Percentiles rank a stretch among this genome's conserved stretches.
Evolutionary conservation across 2,329 filamentous ascomycete species (phyloP).

Genomic region (Colletotrichum sp.): DNA sequence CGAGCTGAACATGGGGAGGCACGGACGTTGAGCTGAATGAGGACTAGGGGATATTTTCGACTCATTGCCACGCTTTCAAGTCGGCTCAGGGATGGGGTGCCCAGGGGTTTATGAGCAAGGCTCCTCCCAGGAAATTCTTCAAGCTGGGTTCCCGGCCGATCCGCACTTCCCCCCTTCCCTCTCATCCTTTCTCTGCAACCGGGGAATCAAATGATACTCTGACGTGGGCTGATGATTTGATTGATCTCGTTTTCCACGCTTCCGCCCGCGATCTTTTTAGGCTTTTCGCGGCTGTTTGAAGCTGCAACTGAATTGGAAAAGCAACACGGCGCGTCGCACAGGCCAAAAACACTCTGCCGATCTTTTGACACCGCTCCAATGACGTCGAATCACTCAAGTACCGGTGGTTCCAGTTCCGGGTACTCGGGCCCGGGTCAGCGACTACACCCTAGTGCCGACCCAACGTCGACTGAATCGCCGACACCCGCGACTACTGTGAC

Average conservation of each 20-base stretch:
- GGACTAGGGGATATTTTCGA: not conserved
- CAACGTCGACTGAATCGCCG: not conserved
- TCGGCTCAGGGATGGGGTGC: not conserved
- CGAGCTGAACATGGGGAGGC: not conserved
- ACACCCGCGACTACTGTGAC: not conserved
- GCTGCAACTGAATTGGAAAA: not conserved
- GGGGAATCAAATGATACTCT: not conserved
- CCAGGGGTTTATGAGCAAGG: not conserved
- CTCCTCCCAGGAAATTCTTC: not conserved
- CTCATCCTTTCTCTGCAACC: not conserved
- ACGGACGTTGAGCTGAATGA: not conserved
- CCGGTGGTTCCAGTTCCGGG: constrained; percentile 3
- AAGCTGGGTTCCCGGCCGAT: constrained; percentile 3
- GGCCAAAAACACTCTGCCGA: not conserved
- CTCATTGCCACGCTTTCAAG: not conserved
- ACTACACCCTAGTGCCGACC: not conserved
- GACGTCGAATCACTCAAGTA: not conserved
- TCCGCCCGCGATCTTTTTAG: not conserved
- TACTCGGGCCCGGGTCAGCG: not conserved
- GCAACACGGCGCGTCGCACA: not conserved
- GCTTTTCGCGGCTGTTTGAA: not conserved
- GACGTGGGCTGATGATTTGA: not conserved
- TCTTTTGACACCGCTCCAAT: not conserved
- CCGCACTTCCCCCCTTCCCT: not conserved
- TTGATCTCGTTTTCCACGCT: not conserved